Conservation (phyloP, 164 flowering plant species). For the Houttuynia cordata region DNA sequence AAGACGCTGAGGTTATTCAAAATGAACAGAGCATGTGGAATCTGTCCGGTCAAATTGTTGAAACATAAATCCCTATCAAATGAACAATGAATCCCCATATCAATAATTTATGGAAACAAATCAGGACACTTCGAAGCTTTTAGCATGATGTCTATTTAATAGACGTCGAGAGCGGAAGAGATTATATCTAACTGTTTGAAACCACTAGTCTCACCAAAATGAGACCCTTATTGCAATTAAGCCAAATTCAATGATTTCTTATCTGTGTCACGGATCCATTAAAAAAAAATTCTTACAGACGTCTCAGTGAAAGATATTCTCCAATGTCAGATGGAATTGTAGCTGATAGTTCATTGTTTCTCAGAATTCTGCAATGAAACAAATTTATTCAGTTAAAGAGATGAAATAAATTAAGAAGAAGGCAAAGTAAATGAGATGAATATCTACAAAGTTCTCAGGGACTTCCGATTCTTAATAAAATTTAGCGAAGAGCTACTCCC, state of each 20-base stretch:
- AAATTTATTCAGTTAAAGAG: background rate
- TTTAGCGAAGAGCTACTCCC: conserved; percentile 42
- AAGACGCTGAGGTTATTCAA: conserved; percentile 5
- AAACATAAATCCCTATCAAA: conserved; percentile 12
- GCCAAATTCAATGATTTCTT: no score
- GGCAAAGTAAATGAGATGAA: no score
- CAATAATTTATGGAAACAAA: no score
- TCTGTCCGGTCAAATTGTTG: conserved; percentile 10
- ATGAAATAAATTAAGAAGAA: background rate
- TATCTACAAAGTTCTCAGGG: conserved; percentile 38
- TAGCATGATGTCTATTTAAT: no score
- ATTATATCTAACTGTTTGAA: no score
- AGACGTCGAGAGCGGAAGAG: no score
- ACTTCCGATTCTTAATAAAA: conserved; percentile 40
- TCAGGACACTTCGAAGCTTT: no score
- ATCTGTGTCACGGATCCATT: no score
- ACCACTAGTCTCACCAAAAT: no score
- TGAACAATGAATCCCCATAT: background rate
- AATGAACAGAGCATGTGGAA: conserved; percentile 10
- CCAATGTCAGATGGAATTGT: conserved; percentile 50
- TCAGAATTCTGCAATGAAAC: conserved; percentile 43
- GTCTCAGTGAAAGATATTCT: conserved; percentile 23
- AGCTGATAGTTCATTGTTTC: conserved; percentile 51
- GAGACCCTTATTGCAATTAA: no score
- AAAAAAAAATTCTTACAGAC: conserved; percentile 34